phyloP scores from a whole-genome alignment of 2,329 filamentous ascomycete genomes.

The Colletotrichum graminicola region DNA sequence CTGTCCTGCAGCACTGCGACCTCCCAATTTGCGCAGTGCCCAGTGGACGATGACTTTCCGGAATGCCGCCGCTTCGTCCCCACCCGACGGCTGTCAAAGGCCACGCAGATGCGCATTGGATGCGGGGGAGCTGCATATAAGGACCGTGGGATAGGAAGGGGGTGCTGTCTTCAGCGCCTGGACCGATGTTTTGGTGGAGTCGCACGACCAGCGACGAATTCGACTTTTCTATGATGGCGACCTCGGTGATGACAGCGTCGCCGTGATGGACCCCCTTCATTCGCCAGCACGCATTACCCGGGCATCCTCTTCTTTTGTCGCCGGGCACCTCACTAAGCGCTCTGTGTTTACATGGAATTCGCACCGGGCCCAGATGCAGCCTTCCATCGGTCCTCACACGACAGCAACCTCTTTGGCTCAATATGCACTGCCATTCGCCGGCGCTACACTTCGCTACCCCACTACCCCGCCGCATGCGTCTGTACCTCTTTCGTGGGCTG shows the following conservation, averaged over 20 bases:
- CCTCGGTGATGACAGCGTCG: conserved; percentile 17
- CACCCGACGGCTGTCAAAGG: conserved; percentile 13
- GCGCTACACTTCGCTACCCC: conserved; percentile 13
- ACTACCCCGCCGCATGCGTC: conserved; percentile 37
- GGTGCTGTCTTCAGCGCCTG: conserved; percentile 24
- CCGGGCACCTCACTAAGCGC: neutral
- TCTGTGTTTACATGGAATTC: neutral
- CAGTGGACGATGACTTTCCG: neutral
- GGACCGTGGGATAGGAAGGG: neutral
- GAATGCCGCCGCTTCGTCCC: conserved; percentile 15
- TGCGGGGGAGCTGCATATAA: conserved; percentile 28
- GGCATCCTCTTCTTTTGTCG: neutral
- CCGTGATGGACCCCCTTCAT: neutral
- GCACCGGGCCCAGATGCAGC: conserved; percentile 11
- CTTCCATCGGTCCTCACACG: conserved; percentile 14
- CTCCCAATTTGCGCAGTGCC: neutral
- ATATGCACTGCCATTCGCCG: conserved; percentile 26
- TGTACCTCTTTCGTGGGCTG: conserved; percentile 26
- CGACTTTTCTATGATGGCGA: neutral
- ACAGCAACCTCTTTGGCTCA: conserved; percentile 9
- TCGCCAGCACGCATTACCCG: conserved; percentile 14
- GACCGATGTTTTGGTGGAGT: conserved; percentile 24
- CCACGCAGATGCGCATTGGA: conserved; percentile 1
- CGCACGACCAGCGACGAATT: conserved; percentile 6
- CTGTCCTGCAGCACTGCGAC: conserved; percentile 2